Evolutionary conservation across 305 asterid genomes (phyloP).

Genomic region (Solanum hybrid): DNA sequence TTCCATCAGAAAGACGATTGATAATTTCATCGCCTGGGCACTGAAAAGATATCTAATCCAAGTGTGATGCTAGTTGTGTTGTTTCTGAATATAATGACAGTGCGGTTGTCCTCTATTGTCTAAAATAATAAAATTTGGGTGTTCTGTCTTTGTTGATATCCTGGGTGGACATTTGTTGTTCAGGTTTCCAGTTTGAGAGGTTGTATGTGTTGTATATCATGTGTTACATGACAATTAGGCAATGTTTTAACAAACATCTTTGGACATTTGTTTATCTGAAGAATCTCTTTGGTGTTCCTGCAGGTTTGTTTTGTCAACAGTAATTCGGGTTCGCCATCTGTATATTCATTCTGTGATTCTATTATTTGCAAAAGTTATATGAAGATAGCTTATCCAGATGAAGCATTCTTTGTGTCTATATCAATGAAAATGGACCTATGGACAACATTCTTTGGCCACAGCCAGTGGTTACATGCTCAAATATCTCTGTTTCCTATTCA

Average conservation of each 20-base stretch:
- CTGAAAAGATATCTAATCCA: slow-evolving; percentile 32
- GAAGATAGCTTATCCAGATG: slow-evolving; percentile 24
- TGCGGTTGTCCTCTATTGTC: slow-evolving; percentile 13
- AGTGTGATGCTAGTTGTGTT: slow-evolving; percentile 22
- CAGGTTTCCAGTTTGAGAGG: background rate
- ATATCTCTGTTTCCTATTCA: background rate
- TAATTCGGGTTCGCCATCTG: slow-evolving; percentile 46
- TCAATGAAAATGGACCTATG: slow-evolving; percentile 6
- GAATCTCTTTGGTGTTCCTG: slow-evolving; percentile 63
- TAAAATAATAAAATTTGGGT: slow-evolving; percentile 4
- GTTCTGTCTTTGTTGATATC: slow-evolving; percentile 2
- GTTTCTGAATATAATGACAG: slow-evolving; percentile 11
- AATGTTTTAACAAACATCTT: background rate
- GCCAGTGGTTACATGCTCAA: slow-evolving; percentile 6
- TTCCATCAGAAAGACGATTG: slow-evolving; percentile 92
- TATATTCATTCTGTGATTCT: slow-evolving; percentile 37
- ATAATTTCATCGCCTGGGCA: slow-evolving; percentile 46
- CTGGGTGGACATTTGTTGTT: slow-evolving; percentile 2
- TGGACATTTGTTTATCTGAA: slow-evolving; percentile 40
- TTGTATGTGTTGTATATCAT: slow-evolving; percentile 3
- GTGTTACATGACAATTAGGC: slow-evolving; percentile 13
- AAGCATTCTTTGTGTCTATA: slow-evolving; percentile 14
- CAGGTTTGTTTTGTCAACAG: slow-evolving; percentile 73
- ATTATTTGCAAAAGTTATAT: slow-evolving; percentile 25
- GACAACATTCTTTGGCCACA: slow-evolving; percentile 4